A percentile compares a stretch with the other conserved stretches of the same genome.
Conservation (phyloP, 192 early-diverging fungal genomes). For the Coemansia reversa region DNA sequence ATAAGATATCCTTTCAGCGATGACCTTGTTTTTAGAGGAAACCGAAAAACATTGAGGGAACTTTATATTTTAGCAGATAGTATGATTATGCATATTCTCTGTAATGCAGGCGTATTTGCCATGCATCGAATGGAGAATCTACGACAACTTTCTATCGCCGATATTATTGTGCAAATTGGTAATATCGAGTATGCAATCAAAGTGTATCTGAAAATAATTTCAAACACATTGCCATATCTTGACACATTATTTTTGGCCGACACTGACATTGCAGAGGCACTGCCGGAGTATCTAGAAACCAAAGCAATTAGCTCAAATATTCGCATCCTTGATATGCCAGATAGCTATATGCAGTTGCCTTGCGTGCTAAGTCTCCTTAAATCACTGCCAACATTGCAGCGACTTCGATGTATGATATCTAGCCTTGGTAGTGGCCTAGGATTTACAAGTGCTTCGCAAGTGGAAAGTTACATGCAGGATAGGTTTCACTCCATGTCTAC, state of each 20-base stretch:
- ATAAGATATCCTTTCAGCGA: constrained; percentile 11
- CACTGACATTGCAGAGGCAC: constrained; percentile 1
- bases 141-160: background rate
- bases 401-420: background rate
- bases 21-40: constrained; percentile 8
- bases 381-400: background rate
- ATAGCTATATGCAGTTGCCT: background rate
- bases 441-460: background rate
- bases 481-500: background rate
- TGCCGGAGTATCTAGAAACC: background rate
- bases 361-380: background rate
- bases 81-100: background rate
- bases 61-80: background rate
- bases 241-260: background rate
- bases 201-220: background rate
- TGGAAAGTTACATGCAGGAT: background rate
- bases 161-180: constrained; percentile 1
- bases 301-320: background rate
- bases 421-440: background rate
- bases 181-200: background rate
- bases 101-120: background rate
- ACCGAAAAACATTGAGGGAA: background rate
- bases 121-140: background rate
- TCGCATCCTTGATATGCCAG: background rate
- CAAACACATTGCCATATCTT: background rate